Evolutionary conservation across 1,139 yeast species (phyloP).

Genomic region (Kodamaea suecica): DNA sequence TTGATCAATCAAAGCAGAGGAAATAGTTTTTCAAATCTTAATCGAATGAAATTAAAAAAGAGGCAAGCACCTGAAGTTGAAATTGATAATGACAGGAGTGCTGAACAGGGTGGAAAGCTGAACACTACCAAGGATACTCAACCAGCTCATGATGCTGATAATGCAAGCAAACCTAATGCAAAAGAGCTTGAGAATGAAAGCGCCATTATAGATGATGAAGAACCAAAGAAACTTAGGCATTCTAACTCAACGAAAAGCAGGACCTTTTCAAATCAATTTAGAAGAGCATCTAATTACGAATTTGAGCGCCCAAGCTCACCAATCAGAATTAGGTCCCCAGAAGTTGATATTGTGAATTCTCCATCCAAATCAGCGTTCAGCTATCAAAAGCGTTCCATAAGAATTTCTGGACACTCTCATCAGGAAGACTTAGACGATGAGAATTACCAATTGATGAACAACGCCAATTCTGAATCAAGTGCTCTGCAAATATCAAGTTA

Average conservation of each 20-base stretch:
- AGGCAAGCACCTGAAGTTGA: conserved; percentile 1
- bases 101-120: neutral
- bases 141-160: neutral
- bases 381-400: conserved; percentile 5
- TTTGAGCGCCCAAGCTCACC: conserved; percentile 7
- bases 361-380: conserved; percentile 5
- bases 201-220: conserved; percentile 24
- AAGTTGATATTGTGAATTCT: neutral
- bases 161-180: neutral
- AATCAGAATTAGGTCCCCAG: conserved; percentile 12
- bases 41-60: conserved; percentile 1
- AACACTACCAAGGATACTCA: neutral
- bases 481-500: neutral
- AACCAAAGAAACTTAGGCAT: conserved; percentile 4
- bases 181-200: conserved; percentile 21
- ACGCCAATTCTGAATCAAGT: conserved; percentile 19
- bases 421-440: conserved; percentile 37
- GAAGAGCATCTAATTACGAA: conserved; percentile 1
- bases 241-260: conserved; percentile 5
- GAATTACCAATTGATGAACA: conserved; percentile 38
- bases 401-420: neutral
- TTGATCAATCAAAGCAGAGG: conserved; percentile 23
- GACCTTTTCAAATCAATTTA: conserved; percentile 6
- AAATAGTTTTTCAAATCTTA: conserved; percentile 15
- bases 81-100: neutral